These are phyloP conservation scores for Tricholoma terreum DNA, from an alignment of 768 basidiomycete genomes.

Conservation along the genomic window DNA sequence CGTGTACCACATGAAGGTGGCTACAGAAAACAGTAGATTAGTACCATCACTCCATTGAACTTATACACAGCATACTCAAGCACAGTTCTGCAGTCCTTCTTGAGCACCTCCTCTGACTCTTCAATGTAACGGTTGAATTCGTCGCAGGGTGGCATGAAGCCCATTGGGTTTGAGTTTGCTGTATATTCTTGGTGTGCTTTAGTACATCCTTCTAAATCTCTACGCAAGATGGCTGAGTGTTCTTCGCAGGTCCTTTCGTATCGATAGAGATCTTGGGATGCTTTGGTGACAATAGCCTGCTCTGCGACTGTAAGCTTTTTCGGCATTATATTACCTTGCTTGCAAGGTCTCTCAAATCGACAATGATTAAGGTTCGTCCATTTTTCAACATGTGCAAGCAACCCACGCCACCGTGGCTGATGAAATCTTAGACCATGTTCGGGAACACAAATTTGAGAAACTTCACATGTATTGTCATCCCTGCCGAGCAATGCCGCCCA, in stretches of 20 bases:
- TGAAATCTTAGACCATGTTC: too few species aligned
- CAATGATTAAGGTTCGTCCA: too few species aligned
- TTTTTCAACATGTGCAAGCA: too few species aligned
- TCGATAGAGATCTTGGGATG: constrained; percentile 1
- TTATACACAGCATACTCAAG: background rate
- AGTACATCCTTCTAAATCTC: background rate
- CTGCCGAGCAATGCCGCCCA: too few species aligned
- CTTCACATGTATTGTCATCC: too few species aligned
- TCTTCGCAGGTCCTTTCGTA: background rate
- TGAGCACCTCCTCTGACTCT: background rate
- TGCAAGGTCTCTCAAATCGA: too few species aligned
- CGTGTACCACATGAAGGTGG: background rate
- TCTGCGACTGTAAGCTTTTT: constrained; percentile 1
- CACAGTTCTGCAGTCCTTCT: background rate
- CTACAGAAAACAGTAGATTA: constrained; percentile 1
- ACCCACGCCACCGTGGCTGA: too few species aligned
- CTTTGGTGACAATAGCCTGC: background rate
- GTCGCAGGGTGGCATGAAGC: background rate
- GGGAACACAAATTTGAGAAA: too few species aligned
- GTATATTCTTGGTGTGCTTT: background rate
- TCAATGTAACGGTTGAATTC: background rate
- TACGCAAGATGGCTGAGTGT: constrained; percentile 1
- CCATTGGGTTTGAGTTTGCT: background rate
- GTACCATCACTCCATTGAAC: background rate
- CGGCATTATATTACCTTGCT: too few species aligned